Conservation (phyloP, 495 filamentous ascomycete genomes). For the Acidomyces sp. region DNA sequence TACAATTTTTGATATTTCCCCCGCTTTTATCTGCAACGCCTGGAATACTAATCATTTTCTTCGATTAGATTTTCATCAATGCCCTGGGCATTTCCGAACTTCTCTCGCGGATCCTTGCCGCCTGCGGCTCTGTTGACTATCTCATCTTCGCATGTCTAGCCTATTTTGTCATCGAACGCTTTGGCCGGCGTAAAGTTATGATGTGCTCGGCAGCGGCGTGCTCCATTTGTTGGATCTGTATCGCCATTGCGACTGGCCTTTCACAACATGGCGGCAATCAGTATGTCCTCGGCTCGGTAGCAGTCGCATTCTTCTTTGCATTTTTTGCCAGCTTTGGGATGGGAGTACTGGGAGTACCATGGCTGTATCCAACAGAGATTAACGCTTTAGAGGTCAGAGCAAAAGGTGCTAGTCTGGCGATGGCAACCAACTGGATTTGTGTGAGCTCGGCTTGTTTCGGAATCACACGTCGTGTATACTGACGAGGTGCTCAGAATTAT, state of each 20-base stretch:
- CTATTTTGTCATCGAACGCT: conserved; percentile 27
- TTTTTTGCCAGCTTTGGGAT: conserved; percentile 25
- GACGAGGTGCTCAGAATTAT: conserved; percentile 6
- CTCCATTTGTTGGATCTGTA: conserved; percentile 26
- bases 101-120: conserved; percentile 21
- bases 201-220: conserved; percentile 24
- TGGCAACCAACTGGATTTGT: conserved; percentile 22
- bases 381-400: conserved; percentile 27
- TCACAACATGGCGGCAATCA: conserved; percentile 20
- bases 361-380: conserved; percentile 26
- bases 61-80: conserved; percentile 28
- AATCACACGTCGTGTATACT: not conserved
- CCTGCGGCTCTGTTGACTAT: conserved; percentile 25
- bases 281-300: conserved; percentile 23
- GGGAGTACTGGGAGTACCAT: conserved; percentile 26
- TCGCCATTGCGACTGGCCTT: conserved; percentile 23
- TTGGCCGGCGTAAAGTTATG: conserved; percentile 23
- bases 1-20: too few species aligned
- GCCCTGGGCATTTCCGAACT: conserved; percentile 21
- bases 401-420: conserved; percentile 23
- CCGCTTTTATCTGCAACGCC: too few species aligned
- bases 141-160: conserved; percentile 25
- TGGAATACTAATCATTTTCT: too few species aligned
- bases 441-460: not conserved
- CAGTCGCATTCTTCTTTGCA: conserved; percentile 22